Evolutionary conservation across 2,329 filamentous ascomycete species (phyloP).

Genomic region (Fusarium palustre): DNA sequence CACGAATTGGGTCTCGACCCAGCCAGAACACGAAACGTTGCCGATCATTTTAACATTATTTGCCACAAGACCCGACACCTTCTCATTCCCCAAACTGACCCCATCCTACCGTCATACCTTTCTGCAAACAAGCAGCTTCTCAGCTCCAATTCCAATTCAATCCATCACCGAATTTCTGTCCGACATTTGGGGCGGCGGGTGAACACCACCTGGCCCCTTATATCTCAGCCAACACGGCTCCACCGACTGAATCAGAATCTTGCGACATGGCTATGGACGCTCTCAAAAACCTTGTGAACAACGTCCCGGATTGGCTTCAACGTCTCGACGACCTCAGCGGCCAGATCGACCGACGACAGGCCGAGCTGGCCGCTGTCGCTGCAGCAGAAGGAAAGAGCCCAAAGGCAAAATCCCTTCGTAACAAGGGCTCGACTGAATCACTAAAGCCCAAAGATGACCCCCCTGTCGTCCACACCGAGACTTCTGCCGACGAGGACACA

Average conservation of each 20-base stretch:
- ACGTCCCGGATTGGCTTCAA: conserved; percentile 70
- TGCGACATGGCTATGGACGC: conserved; percentile 65
- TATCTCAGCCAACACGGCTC: conserved; percentile 46
- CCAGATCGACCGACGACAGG: conserved; percentile 71
- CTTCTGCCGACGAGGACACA: conserved; percentile 26
- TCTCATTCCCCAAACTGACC: conserved; percentile 2
- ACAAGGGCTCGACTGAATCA: conserved; percentile 66
- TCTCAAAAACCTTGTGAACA: conserved; percentile 64
- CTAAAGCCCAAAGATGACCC: conserved; percentile 61
- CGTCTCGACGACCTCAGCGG: conserved; percentile 70
- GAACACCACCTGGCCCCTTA: conserved; percentile 49
- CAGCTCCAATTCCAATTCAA: neutral
- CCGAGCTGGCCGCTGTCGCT: conserved; percentile 66
- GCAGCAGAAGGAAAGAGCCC: conserved; percentile 44
- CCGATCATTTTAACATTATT: conserved; percentile 32
- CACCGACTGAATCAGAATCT: conserved; percentile 46
- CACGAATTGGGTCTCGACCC: conserved; percentile 12
- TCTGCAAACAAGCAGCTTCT: conserved; percentile 17
- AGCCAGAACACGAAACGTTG: conserved; percentile 27
- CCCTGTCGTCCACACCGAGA: conserved; percentile 36
- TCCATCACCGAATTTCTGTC: conserved; percentile 16
- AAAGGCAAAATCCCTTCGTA: conserved; percentile 59
- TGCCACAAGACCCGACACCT: conserved; percentile 22
- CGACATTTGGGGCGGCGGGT: conserved; percentile 48
- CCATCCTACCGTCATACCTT: conserved; percentile 4